Conservation (phyloP, 2,329 filamentous ascomycete species). For the Ophiognomonia clavigignenti-juglandacearum region DNA sequence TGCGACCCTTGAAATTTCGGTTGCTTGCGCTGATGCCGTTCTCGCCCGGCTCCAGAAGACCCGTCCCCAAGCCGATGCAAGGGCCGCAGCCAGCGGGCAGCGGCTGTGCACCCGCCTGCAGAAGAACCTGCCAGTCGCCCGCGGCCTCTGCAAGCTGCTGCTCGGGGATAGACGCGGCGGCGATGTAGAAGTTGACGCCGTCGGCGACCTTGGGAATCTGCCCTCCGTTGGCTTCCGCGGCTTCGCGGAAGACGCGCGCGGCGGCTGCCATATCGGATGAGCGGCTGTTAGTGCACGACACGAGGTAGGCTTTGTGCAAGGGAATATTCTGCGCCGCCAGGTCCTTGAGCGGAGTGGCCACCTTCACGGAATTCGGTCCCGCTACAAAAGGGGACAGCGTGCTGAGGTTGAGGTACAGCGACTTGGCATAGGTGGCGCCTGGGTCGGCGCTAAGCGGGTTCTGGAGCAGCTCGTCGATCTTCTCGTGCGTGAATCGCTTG, state of each 20-base stretch:
- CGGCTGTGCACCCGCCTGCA: conserved; percentile 67
- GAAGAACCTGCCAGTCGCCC: conserved; percentile 78
- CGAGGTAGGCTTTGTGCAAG: conserved; percentile 91
- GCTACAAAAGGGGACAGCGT: conserved; percentile 80
- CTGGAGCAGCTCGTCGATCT: conserved; percentile 66
- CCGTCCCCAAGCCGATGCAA: conserved; percentile 78
- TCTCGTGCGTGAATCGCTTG: conserved; percentile 64
- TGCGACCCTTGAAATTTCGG: conserved; percentile 86
- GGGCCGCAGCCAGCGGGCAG: conserved; percentile 71
- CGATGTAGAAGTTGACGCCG: conserved; percentile 82
- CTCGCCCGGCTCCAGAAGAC: conserved; percentile 78
- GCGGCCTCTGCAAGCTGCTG: conserved; percentile 71
- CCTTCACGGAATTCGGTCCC: conserved; percentile 87
- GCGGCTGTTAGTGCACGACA: conserved; percentile 87
- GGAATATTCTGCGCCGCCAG: conserved; percentile 70
- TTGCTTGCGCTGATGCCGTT: conserved; percentile 80
- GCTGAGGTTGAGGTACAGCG: conserved; percentile 74
- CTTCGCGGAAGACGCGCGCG: conserved; percentile 79
- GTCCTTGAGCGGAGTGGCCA: conserved; percentile 71
- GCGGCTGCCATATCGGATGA: conserved; percentile 77
- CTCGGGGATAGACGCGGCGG: conserved; percentile 76
- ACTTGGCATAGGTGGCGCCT: conserved; percentile 77
- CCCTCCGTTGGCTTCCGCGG: conserved; percentile 51
- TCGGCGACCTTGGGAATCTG: conserved; percentile 64
- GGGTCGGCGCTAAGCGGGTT: conserved; percentile 67